Percentiles rank a stretch among this genome's conserved stretches.
Evolutionary conservation across 352 stramenopile species (phyloP).

Genomic region (Phytophthora lateralis): DNA sequence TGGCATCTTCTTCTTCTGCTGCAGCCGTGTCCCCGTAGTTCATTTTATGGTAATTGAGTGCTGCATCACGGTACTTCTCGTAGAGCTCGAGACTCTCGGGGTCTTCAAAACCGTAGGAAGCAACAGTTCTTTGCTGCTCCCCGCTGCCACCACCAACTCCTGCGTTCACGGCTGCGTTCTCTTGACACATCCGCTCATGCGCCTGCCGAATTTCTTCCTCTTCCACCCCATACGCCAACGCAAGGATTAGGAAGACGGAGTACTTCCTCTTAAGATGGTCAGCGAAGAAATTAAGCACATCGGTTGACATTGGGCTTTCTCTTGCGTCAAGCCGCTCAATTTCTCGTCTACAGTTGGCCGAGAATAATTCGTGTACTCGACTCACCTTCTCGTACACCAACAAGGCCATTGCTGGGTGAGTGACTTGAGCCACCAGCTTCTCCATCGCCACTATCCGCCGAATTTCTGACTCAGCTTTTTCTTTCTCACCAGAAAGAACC

Average conservation of each 20-base stretch:
- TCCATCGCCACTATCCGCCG: slow-evolving; percentile 86
- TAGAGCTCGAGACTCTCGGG: slow-evolving; percentile 79
- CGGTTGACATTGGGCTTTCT: slow-evolving; percentile 46
- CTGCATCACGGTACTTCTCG: slow-evolving; percentile 85
- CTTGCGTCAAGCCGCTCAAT: slow-evolving; percentile 62
- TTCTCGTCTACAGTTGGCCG: slow-evolving; percentile 78
- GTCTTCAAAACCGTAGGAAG: slow-evolving; percentile 79
- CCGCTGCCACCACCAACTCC: slow-evolving; percentile 77
- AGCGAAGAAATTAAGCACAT: slow-evolving; percentile 83
- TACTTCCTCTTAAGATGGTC: slow-evolving; percentile 90
- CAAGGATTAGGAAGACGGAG: slow-evolving; percentile 86
- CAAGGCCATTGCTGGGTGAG: slow-evolving; percentile 77
- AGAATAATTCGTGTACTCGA: slow-evolving; percentile 86
- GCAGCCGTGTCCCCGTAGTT: slow-evolving; percentile 81
- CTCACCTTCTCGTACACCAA: slow-evolving; percentile 90
- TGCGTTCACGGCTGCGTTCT: slow-evolving; percentile 75
- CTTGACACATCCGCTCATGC: slow-evolving; percentile 81
- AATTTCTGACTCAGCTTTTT: slow-evolving; percentile 86
- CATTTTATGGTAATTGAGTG: slow-evolving; percentile 85
- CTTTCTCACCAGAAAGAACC: slow-evolving; percentile 77
- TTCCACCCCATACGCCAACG: slow-evolving; percentile 72
- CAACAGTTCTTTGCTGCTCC: slow-evolving; percentile 50
- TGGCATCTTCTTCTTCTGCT: slow-evolving; percentile 87
- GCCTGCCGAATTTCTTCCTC: slow-evolving; percentile 84
- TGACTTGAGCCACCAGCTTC: slow-evolving; percentile 82